These are phyloP conservation scores for Scenedesmus sp. DNA, from an alignment of 163 green algal genomes.

Conservation along the genomic window DNA sequence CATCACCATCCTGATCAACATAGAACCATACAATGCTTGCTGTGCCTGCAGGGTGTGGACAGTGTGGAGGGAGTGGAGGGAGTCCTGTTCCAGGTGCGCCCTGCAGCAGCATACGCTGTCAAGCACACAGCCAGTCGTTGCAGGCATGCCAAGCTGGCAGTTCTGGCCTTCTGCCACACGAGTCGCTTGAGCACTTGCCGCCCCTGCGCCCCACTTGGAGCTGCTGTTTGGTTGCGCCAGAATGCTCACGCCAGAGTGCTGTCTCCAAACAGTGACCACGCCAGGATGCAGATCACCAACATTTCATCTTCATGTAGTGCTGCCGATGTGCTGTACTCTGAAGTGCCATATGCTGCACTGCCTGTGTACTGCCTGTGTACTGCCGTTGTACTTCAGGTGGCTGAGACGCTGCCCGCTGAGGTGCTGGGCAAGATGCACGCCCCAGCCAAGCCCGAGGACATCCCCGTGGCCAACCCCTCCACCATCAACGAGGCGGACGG, in stretches of 20 bases:
- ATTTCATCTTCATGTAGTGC: too few species aligned
- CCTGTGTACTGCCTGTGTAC: not conserved
- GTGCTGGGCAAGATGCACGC: slow-evolving; percentile 93
- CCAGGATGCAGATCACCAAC: too few species aligned
- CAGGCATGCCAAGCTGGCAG: not conserved
- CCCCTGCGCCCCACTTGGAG: too few species aligned
- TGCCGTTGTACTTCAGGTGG: slow-evolving; percentile 69
- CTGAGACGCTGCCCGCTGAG: slow-evolving; percentile 87
- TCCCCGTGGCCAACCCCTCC: slow-evolving; percentile 69
- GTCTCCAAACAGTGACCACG: too few species aligned
- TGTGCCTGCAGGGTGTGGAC: slow-evolving; percentile 66
- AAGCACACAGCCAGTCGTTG: not conserved
- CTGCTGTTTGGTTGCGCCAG: too few species aligned
- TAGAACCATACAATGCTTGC: not conserved
- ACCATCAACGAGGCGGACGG: slow-evolving; percentile 72
- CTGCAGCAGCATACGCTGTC: not conserved
- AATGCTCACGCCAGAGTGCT: too few species aligned
- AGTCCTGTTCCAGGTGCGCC: slow-evolving; percentile 78
- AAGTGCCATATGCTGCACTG: not conserved
- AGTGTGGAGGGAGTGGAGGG: slow-evolving; percentile 81
- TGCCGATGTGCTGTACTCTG: not conserved
- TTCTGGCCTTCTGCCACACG: not conserved
- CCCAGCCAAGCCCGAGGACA: slow-evolving; percentile 77
- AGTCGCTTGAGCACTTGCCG: too few species aligned
- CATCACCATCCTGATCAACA: too few species aligned